Conservation (phyloP, 345 rosid genomes). For the Brassica rapa region DNA sequence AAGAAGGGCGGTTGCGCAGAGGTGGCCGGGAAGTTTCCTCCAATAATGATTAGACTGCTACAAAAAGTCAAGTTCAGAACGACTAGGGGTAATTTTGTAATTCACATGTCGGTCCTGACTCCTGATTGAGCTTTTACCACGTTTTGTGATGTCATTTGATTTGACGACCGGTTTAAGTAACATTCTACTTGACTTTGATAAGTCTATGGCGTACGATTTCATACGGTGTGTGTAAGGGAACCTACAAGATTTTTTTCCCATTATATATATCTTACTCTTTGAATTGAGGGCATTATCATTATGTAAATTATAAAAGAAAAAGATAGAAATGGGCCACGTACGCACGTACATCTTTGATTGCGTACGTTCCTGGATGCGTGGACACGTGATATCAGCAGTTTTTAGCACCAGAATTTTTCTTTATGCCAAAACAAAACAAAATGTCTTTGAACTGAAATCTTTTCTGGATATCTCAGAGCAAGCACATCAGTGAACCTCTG, state of each 20-base stretch:
- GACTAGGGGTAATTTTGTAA: slow-evolving; percentile 7
- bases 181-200: neutral
- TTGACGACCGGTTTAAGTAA: neutral
- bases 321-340: neutral
- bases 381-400: neutral
- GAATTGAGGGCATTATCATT: no score
- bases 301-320: no score
- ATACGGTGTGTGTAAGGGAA: neutral
- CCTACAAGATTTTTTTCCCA: neutral
- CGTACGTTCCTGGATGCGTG: neutral
- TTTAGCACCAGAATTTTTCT: no score
- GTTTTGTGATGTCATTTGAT: neutral
- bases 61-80: slow-evolving; percentile 22
- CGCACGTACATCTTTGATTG: neutral
- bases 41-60: neutral
- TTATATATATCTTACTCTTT: no score
- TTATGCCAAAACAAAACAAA: no score
- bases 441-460: no score
- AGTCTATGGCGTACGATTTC: neutral
- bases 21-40: slow-evolving; percentile 41
- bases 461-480: no score
- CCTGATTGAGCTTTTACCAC: neutral
- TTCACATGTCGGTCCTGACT: neutral
- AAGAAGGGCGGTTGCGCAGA: slow-evolving; percentile 38
- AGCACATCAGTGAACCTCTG: no score